Evolutionary conservation across 2,329 filamentous ascomycete species (phyloP), one percentile per base, ranked within the genome.

Genomic region (Penicillium glabrum): DNA sequence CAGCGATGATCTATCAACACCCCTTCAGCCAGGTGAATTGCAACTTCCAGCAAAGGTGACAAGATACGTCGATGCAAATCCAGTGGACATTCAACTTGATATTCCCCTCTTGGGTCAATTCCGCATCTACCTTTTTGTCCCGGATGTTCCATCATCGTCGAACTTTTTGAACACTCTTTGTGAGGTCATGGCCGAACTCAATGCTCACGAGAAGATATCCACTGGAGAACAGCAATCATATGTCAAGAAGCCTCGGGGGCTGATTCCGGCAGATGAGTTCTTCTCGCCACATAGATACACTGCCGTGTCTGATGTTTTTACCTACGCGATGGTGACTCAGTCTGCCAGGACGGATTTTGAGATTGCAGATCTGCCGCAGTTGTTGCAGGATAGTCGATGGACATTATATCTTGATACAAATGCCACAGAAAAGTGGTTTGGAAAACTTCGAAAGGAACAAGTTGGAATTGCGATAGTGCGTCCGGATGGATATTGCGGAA

Each of bases 51-150:
- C 86, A 41, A 89, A 85, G 72, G 88, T 88, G 19, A 89, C 87
- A 0, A 83, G 89, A 27, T 91, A 88, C 68, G 83, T 91, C 51
- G 89, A 93, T 72, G 86, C 89, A 3, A 93, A 92, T 65, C 89
- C 89, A 0, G 85, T 93, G 43, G 87, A 92, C 64, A 77, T 92
- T 27, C 88, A 93, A 69, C 83, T 91, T 6, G 89, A 92, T 67
- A 89, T 92, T 45, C 89, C 89, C 1, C 83, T 91, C 73, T 78
- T 92, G 6, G 87, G 89, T 26, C 89, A 93, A 67, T 93, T 92
- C 77, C 83, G 88, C 48, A 83, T 91, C 46, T 91, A 89, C 71
- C 81, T 92, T 58, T 82, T 93, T 58, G 83, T 86, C 59, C 85
- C 83, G 67, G 81, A 90, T 65, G 78, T 90, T 2, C 77, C 80